Base-by-base conservation (phyloP, 2,329 filamentous ascomycete genomes). In the Periconia digitata region DNA sequence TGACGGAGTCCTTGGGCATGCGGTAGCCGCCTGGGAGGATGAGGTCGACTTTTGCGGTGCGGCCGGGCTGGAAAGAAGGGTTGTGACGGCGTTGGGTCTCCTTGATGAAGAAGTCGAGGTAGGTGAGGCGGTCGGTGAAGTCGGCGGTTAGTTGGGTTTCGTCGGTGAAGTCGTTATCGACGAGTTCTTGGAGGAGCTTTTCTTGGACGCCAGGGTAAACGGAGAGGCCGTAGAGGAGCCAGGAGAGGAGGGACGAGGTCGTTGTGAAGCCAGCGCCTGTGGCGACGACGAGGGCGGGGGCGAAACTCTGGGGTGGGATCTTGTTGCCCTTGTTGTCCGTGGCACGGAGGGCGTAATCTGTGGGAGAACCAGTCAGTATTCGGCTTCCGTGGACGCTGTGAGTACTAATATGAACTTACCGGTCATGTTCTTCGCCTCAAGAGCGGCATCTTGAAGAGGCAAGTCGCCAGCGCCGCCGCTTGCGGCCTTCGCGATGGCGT, bases 211-310 rank as follows among this genome's bases (percentile, higher is more conserved):
- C 81, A 0, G 74, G 72, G 55, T 85, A 85, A 2, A 63, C 70
- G 5, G 79, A 75, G 1, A 84, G 64, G 5, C 75, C 72, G 59
- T 83, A 84, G 34, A 84, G 60, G 1, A 81, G 69, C 82, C 81
- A 85, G 0, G 80, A 82, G 2, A 85, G 71, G 3, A 85, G 74
- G 0, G 80, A 79, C 3, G 76, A 79, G 0, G 79, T 85, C 0
- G 82, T 85, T 1, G 79, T 83, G 69, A 85, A 85, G 17, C 83
- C 83, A 2, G 82, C 82, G 3, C 73, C 82, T 0, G 76, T 80
- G 6, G 76, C 75, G 3, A 84, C 79, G 2, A 83, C 68, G 0
- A 83, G 67, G 1, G 69, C 65, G 24, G 68, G 51, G 23, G 78
- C 63, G n/a, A 75, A 55, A 44, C 64, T 68, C 3, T 72, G 64